phyloP scores from a whole-genome alignment of 441 rosid genomes.

The Omphalea diandra region DNA sequence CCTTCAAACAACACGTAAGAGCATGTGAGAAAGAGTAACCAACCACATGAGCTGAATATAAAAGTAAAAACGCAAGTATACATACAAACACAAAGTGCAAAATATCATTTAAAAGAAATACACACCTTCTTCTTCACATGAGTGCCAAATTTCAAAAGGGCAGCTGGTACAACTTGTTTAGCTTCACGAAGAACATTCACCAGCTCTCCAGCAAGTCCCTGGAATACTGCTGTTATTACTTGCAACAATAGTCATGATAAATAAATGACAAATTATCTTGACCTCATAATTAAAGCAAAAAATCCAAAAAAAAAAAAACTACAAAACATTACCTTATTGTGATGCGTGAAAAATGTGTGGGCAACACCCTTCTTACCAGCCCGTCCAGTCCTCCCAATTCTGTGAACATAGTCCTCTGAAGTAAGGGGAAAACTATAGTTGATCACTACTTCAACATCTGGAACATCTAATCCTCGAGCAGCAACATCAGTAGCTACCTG shows the following conservation, averaged over 20 bases:
- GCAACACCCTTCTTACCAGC: slow-evolving; percentile 98
- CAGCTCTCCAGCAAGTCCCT: slow-evolving; percentile 96
- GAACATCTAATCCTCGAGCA: slow-evolving; percentile 94
- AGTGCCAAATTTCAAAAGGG: slow-evolving; percentile 87
- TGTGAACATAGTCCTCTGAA: slow-evolving; percentile 89
- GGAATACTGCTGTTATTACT: slow-evolving; percentile 4
- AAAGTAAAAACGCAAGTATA: neutral
- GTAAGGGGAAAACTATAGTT: slow-evolving; percentile 93
- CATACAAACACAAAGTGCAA: neutral
- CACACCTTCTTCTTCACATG: slow-evolving; percentile 96
- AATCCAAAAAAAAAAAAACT: neutral
- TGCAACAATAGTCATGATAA: neutral
- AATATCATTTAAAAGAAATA: neutral
- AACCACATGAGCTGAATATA: too few relatives aligned
- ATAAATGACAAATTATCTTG: neutral
- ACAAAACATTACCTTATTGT: slow-evolving; percentile 59
- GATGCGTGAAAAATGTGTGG: slow-evolving; percentile 87
- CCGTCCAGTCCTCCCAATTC: slow-evolving; percentile 95
- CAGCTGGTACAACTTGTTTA: slow-evolving; percentile 77
- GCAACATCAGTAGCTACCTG: slow-evolving; percentile 98
- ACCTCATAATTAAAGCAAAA: slow-evolving; percentile 1
- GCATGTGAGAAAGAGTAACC: neutral
- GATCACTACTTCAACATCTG: slow-evolving; percentile 93
- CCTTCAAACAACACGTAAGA: too few relatives aligned
- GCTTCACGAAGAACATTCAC: slow-evolving; percentile 95